These are phyloP conservation scores for Neolentinus lepideus DNA, from an alignment of 1,284 basidiomycete species.

Conservation along the genomic window DNA sequence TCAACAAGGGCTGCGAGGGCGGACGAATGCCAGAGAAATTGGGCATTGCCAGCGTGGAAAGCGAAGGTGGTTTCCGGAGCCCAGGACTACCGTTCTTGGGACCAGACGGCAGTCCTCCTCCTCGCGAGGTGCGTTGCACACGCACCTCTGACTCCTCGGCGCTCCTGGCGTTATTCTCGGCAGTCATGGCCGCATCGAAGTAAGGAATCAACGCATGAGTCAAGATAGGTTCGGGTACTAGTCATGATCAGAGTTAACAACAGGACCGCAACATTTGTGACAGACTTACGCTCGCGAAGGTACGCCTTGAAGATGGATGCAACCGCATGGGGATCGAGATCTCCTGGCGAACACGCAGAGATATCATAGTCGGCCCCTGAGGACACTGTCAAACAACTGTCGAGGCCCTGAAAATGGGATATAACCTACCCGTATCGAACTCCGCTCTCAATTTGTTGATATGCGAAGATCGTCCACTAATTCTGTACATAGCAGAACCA, in stretches of 20 bases:
- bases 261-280: background rate
- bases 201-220: conserved; percentile 60
- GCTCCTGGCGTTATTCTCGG: conserved; percentile 31
- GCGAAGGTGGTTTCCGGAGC: conserved; percentile 70
- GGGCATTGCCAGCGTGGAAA: conserved; percentile 69
- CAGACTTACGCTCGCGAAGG: conserved; percentile 64
- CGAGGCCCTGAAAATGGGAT: conserved; percentile 6
- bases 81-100: conserved; percentile 29
- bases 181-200: conserved; percentile 69
- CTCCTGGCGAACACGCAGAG: conserved; percentile 64
- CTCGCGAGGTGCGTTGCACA: conserved; percentile 14
- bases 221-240: conserved; percentile 80
- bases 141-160: conserved; percentile 9
- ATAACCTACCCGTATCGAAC: conserved; percentile 73
- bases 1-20: conserved; percentile 47
- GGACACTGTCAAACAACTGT: conserved; percentile 4
- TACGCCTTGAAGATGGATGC: conserved; percentile 81
- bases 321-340: conserved; percentile 89
- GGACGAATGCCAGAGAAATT: conserved; percentile 49
- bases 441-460: conserved; percentile 67
- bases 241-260: conserved; percentile 5
- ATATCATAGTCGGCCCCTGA: conserved; percentile 82
- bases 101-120: conserved; percentile 32
- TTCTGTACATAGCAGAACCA: conserved; percentile 34
- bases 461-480: conserved; percentile 72